Evolutionary conservation across 352 stramenopile species (phyloP).

Genomic region (Phytophthora fragariae): DNA sequence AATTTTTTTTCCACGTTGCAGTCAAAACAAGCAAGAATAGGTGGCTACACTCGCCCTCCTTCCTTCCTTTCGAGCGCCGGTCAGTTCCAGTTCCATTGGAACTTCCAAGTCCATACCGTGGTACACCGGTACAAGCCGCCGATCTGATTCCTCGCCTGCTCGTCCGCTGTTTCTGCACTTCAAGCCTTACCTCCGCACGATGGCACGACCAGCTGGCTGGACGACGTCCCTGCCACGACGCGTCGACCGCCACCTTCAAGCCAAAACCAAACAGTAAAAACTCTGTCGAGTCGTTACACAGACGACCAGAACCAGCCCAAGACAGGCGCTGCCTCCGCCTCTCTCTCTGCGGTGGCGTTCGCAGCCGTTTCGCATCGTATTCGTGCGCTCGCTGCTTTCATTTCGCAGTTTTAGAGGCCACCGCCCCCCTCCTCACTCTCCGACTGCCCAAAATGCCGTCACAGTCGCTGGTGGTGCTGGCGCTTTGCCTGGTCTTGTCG

Average conservation of each 20-base stretch:
- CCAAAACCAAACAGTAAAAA: slow-evolving; percentile 32
- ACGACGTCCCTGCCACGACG: slow-evolving; percentile 1
- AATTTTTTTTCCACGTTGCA: too few relatives aligned
- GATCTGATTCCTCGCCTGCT: background rate
- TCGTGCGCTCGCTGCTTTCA: slow-evolving; percentile 22
- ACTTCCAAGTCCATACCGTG: too few relatives aligned
- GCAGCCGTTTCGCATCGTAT: slow-evolving; percentile 22
- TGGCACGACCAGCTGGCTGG: slow-evolving; percentile 15
- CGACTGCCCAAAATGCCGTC: too few relatives aligned
- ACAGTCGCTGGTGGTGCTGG: background rate
- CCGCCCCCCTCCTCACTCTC: too few relatives aligned
- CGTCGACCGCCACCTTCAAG: background rate
- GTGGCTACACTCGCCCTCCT: background rate
- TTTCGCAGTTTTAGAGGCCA: slow-evolving; percentile 7
- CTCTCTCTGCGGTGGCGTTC: slow-evolving; percentile 22
- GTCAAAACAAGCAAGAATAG: background rate
- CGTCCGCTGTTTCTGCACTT: slow-evolving; percentile 14
- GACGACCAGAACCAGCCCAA: slow-evolving; percentile 21
- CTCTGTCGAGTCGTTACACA: background rate
- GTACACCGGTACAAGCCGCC: too few relatives aligned
- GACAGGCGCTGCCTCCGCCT: slow-evolving; percentile 36
- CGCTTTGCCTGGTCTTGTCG: slow-evolving; percentile 4
- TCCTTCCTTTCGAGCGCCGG: too few relatives aligned
- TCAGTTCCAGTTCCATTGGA: background rate
- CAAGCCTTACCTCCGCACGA: slow-evolving; percentile 18